These are phyloP conservation scores for Penicillium canariense DNA, from an alignment of 495 filamentous ascomycete genomes.

Conservation along the genomic window DNA sequence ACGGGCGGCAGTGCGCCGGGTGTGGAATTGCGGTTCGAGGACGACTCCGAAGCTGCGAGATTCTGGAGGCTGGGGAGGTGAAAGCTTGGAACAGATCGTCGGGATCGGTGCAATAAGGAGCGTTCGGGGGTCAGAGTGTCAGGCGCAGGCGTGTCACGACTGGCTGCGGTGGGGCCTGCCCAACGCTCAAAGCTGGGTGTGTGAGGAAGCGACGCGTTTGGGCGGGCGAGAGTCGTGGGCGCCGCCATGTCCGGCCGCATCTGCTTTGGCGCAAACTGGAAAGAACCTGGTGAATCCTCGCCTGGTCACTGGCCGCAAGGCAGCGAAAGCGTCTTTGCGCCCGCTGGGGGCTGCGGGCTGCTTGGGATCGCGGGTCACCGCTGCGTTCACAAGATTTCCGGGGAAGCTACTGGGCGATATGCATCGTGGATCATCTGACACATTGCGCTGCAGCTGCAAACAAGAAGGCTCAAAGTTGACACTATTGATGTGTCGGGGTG, in stretches of 20 bases:
- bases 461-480: not conserved
- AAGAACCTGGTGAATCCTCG: not conserved
- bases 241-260: too few species aligned
- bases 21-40: not conserved
- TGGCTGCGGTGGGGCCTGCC: slow-evolving; percentile 18
- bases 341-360: too few species aligned
- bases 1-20: not conserved
- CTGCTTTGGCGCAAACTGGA: too few species aligned
- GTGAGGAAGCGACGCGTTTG: slow-evolving; percentile 5
- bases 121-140: slow-evolving; percentile 14
- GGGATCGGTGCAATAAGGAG: slow-evolving; percentile 22
- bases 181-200: not conserved
- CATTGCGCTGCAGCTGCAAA: not conserved
- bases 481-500: too few species aligned
- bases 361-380: slow-evolving; percentile 1
- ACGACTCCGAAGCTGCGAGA: slow-evolving; percentile 1
- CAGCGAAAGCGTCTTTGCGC: too few species aligned
- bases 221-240: too few species aligned
- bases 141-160: slow-evolving; percentile 23
- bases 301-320: not conserved
- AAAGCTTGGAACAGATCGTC: slow-evolving; percentile 29
- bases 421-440: slow-evolving; percentile 9
- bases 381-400: slow-evolving; percentile 4
- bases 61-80: slow-evolving; percentile 24
- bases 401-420: slow-evolving; percentile 8